Conservation (phyloP, 1,139 yeast genomes). For the Blastobotrys ciferrii region DNA sequence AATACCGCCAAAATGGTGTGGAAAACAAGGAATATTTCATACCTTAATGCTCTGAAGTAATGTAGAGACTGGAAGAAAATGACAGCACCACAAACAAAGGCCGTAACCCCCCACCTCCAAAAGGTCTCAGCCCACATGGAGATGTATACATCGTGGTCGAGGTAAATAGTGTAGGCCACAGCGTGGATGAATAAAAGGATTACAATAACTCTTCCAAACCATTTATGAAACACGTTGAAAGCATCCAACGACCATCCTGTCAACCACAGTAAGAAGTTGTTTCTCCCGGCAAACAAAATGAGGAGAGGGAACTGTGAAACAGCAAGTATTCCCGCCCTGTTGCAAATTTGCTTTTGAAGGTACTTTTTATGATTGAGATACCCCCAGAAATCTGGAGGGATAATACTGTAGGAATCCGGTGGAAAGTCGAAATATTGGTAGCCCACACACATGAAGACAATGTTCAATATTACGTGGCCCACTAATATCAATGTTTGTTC, state of each 20-base stretch:
- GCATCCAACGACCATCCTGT: conserved; percentile 64
- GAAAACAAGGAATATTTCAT: conserved; percentile 45
- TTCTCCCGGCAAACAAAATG: conserved; percentile 60
- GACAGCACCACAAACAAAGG: conserved; percentile 18
- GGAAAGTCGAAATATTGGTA: conserved; percentile 31
- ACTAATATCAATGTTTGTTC: conserved; percentile 49
- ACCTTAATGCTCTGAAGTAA: conserved; percentile 38
- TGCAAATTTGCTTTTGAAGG: conserved; percentile 40
- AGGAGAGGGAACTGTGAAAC: conserved; percentile 53
- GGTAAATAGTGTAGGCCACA: conserved; percentile 16
- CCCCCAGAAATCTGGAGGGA: conserved; percentile 1
- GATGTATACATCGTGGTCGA: conserved; percentile 30
- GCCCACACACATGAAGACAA: conserved; percentile 41
- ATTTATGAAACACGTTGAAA: conserved; percentile 58
- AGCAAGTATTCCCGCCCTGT: conserved; percentile 56
- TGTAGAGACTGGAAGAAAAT: conserved; percentile 32
- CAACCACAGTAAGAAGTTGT: conserved; percentile 52
- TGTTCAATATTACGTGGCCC: conserved; percentile 44
- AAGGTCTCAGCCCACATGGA: conserved; percentile 29
- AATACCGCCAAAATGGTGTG: conserved; percentile 39
- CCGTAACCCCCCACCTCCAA: conserved; percentile 33
- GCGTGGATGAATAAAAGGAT: conserved; percentile 42
- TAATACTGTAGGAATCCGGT: neutral
- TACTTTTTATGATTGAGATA: neutral
- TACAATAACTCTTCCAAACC: conserved; percentile 54